phyloP scores from a whole-genome alignment of 805 yeast genomes.

The Candida alai region DNA sequence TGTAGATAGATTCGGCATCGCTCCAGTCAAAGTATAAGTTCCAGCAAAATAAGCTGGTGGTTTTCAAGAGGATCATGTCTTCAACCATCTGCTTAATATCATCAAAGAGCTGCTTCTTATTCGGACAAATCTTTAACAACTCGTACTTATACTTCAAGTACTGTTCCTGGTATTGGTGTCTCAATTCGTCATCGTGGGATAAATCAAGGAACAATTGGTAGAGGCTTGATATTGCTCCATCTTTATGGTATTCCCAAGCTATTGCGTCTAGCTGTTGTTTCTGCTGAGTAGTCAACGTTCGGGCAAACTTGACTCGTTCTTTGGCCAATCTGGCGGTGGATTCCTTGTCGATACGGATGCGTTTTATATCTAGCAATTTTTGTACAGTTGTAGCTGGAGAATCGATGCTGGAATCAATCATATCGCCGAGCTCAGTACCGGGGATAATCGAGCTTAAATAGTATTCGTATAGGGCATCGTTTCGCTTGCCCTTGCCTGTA shows the following conservation, averaged over 20 bases:
- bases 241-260: conserved; percentile 45
- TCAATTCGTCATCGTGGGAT: conserved; percentile 53
- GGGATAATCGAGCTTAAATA: conserved; percentile 55
- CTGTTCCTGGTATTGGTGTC: conserved; percentile 58
- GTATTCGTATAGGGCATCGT: conserved; percentile 36
- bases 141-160: conserved; percentile 55
- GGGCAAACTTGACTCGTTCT: conserved; percentile 48
- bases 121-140: conserved; percentile 54
- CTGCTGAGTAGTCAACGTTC: conserved; percentile 39
- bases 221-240: conserved; percentile 50
- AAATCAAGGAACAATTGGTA: conserved; percentile 56
- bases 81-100: conserved; percentile 56
- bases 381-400: conserved; percentile 42
- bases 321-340: conserved; percentile 41
- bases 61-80: conserved; percentile 69
- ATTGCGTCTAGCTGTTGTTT: conserved; percentile 32
- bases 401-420: conserved; percentile 42
- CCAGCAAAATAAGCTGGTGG: conserved; percentile 68
- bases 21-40: conserved; percentile 66
- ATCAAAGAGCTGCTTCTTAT: conserved; percentile 24
- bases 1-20: conserved; percentile 50
- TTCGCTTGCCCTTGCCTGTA: conserved; percentile 23
- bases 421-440: conserved; percentile 50
- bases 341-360: conserved; percentile 36
- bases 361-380: conserved; percentile 40